Conservation (phyloP, 768 basidiomycete genomes). For the Phanerochaete carnosa region DNA sequence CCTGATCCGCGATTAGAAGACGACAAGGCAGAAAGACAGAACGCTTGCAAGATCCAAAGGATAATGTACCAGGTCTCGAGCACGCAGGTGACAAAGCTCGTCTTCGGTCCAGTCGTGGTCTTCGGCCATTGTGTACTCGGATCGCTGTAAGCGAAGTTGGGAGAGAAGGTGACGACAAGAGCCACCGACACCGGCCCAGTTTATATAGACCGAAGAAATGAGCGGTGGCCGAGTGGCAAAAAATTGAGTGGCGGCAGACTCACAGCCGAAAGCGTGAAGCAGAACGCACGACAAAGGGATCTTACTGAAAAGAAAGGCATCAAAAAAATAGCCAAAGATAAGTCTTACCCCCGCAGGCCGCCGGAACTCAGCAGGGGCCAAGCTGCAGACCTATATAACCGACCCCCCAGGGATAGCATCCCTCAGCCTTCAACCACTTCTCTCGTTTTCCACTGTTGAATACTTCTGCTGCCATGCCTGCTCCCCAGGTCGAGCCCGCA, state of each 20-base stretch:
- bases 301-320: not conserved
- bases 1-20: not conserved
- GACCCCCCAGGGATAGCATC: not conserved
- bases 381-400: no score
- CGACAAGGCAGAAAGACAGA: not conserved
- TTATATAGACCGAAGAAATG: not conserved
- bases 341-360: not conserved
- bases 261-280: not conserved
- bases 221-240: not conserved
- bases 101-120: not conserved
- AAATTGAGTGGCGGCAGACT: not conserved
- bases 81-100: not conserved
- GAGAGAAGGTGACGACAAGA: not conserved
- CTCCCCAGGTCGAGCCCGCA: not conserved
- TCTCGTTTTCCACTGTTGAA: not conserved
- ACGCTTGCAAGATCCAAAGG: not conserved
- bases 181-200: not conserved
- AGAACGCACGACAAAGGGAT: not conserved
- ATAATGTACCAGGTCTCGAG: not conserved
- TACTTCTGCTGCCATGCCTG: not conserved
- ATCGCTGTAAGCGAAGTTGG: not conserved
- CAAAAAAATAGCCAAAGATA: not conserved
- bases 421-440: not conserved
- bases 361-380: not conserved
- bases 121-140: not conserved